Percentiles rank a stretch among this genome's conserved stretches.
phyloP scores from a whole-genome alignment of 371 early-diverging fungal genomes.

The Rhizopus sp. region DNA sequence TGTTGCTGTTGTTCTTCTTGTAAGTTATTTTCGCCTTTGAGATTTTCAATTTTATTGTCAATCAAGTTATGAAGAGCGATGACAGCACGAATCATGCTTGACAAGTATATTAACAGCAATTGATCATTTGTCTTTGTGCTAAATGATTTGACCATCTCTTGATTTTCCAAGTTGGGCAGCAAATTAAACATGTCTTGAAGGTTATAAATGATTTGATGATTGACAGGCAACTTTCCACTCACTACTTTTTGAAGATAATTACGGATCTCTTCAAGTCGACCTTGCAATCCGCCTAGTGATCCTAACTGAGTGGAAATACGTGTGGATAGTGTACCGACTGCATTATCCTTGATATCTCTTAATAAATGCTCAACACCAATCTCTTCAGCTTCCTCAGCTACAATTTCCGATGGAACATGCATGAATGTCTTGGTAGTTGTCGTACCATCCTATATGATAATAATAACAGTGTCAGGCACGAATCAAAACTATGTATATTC shows the following conservation, averaged over 20 bases:
- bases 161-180: constrained; percentile 83
- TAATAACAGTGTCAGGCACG: not conserved
- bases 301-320: constrained; percentile 87
- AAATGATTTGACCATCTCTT: constrained; percentile 77
- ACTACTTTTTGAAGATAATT: constrained; percentile 89
- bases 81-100: constrained; percentile 86
- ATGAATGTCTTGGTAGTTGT: constrained; percentile 94
- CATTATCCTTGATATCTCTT: constrained; percentile 97
- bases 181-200: constrained; percentile 96
- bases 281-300: constrained; percentile 86
- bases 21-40: constrained; percentile 49
- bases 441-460: constrained; percentile 81
- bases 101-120: constrained; percentile 88
- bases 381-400: constrained; percentile 99
- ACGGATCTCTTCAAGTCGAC: constrained; percentile 83
- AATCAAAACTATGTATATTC: not conserved
- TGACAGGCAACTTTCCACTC: constrained; percentile 82
- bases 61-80: constrained; percentile 96
- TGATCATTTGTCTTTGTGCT: constrained; percentile 96
- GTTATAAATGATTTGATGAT: constrained; percentile 95
- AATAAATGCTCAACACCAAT: constrained; percentile 99
- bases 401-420: constrained; percentile 95
- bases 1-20: constrained; percentile 20
- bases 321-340: constrained; percentile 90
- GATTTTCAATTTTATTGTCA: constrained; percentile 84